These are phyloP conservation scores for Rhododendron ovatum DNA, from an alignment of 148 eudicot genomes.

Conservation along the genomic window DNA sequence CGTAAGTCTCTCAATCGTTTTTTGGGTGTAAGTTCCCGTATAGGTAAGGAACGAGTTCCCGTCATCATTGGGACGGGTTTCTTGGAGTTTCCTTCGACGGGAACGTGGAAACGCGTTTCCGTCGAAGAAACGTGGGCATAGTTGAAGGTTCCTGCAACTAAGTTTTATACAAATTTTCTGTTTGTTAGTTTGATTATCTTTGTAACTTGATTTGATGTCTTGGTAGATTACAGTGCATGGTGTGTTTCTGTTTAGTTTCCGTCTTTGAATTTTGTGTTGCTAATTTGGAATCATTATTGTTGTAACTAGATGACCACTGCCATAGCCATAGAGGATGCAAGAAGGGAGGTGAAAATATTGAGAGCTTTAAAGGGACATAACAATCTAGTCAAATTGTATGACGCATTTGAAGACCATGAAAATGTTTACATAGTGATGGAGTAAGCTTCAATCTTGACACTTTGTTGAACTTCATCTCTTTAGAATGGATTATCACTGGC, in stretches of 20 bases:
- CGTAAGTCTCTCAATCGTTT: too few species aligned
- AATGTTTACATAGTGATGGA: slow-evolving; percentile 96
- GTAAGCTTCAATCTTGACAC: slow-evolving; percentile 40
- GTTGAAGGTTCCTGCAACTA: too few species aligned
- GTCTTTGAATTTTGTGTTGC: neutral
- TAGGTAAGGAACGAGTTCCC: too few species aligned
- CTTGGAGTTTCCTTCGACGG: too few species aligned
- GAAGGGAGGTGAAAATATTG: slow-evolving; percentile 89
- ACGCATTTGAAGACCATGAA: slow-evolving; percentile 85
- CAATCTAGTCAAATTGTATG: slow-evolving; percentile 74
- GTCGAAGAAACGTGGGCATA: too few species aligned
- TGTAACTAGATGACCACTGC: slow-evolving; percentile 86
- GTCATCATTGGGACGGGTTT: too few species aligned
- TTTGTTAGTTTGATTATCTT: neutral
- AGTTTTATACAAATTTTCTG: neutral
- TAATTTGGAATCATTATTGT: neutral
- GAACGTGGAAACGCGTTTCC: too few species aligned
- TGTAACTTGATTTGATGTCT: neutral
- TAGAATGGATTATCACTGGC: neutral
- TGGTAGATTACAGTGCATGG: neutral
- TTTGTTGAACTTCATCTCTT: slow-evolving; percentile 5
- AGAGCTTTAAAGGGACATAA: slow-evolving; percentile 77
- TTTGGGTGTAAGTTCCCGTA: too few species aligned
- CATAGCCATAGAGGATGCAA: slow-evolving; percentile 92
- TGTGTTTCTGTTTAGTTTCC: neutral